These are phyloP conservation scores for Protostelium mycophagum DNA, from an alignment of 78 protist genomes.

Conservation along the genomic window DNA sequence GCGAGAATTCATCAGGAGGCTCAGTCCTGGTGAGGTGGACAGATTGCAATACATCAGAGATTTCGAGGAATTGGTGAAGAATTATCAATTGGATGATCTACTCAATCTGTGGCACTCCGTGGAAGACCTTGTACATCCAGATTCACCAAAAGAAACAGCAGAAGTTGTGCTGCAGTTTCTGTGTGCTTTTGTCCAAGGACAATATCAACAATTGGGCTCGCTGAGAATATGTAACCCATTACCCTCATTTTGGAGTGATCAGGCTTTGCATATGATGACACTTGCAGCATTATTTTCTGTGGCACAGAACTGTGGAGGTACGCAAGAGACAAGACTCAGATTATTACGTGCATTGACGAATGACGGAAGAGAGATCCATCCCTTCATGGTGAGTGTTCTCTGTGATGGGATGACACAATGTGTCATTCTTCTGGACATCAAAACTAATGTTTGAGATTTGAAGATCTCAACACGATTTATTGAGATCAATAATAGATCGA, in stretches of 20 bases:
- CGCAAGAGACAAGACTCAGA: neutral
- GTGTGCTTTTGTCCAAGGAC: neutral
- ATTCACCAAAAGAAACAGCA: neutral
- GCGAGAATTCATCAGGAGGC: neutral
- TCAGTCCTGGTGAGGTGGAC: neutral
- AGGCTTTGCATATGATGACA: neutral
- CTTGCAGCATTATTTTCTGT: neutral
- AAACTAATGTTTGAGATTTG: too few relatives aligned
- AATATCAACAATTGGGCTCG: neutral
- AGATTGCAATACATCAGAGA: neutral
- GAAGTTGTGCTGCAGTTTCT: neutral
- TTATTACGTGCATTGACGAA: neutral
- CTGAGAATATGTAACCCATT: neutral
- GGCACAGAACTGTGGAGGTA: neutral
- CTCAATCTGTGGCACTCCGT: neutral
- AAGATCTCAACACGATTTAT: too few relatives aligned
- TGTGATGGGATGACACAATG: too few relatives aligned
- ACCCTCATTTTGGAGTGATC: neutral
- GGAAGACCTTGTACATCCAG: neutral
- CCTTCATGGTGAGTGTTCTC: neutral
- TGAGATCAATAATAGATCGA: too few relatives aligned
- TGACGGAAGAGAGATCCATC: neutral
- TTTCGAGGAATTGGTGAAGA: neutral
- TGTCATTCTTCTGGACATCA: too few relatives aligned
- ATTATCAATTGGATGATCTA: neutral